These are phyloP conservation scores for Chlamydomonas reinhardtii DNA, from an alignment of 163 green algal species.

Conservation along the genomic window DNA sequence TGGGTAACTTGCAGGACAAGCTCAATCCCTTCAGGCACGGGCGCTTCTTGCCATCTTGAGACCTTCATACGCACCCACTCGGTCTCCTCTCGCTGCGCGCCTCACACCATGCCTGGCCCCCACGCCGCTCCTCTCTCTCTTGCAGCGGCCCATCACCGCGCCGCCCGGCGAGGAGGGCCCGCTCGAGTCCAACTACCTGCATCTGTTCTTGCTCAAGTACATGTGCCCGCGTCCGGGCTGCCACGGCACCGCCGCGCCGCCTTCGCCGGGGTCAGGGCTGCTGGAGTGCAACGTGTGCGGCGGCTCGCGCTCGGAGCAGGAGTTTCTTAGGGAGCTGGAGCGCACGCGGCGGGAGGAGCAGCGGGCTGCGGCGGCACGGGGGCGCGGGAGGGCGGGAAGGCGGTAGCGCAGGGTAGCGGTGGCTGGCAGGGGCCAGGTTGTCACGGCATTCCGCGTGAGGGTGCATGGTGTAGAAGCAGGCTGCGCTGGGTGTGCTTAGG, in stretches of 20 bases:
- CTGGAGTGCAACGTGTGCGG: conserved; percentile 86
- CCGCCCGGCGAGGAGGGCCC: conserved; percentile 45
- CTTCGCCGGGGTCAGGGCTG: conserved; percentile 25
- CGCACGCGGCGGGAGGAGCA: not conserved
- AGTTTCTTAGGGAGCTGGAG: conserved; percentile 83
- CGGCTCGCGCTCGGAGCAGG: conserved; percentile 63
- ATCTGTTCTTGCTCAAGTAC: conserved; percentile 88
- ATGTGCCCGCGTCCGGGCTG: conserved; percentile 75
- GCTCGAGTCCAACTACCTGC: conserved; percentile 75
- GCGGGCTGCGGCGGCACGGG: not conserved
- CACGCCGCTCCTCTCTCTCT: not conserved
- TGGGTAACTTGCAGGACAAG: no score
- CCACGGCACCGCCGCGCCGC: conserved; percentile 78
- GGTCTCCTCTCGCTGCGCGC: no score
- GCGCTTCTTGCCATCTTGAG: no score
- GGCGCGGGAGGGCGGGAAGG: not conserved
- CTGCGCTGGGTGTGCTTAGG: no score
- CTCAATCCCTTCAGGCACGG: no score
- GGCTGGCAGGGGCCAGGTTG: no score
- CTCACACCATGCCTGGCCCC: no score
- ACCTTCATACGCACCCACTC: no score
- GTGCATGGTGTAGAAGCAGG: no score
- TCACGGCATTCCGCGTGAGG: no score
- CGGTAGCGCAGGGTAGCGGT: not conserved
- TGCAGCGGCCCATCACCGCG: conserved; percentile 15